Evolutionary conservation across 176 grass and related monocot genomes (phyloP).

Genomic region (Eragrostis nindensis): DNA sequence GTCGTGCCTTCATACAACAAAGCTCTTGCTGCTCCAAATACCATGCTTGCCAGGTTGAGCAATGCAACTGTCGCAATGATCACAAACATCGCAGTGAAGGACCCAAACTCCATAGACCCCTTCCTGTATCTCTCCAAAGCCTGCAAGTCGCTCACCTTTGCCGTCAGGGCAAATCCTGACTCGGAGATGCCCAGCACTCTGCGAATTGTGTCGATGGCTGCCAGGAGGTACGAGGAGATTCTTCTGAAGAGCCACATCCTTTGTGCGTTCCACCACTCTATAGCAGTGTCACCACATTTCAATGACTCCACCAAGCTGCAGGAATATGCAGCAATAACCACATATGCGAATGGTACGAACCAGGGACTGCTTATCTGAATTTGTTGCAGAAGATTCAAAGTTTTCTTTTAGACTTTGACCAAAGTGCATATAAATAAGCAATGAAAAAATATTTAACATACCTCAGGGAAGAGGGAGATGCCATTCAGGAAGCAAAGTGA

Average conservation of each 20-base stretch:
- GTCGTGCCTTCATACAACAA: not conserved
- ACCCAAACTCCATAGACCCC: slow-evolving; percentile 73
- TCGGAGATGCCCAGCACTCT: slow-evolving; percentile 57
- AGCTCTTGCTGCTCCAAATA: slow-evolving; percentile 33
- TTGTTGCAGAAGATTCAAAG: slow-evolving; percentile 19
- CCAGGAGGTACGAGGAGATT: slow-evolving; percentile 61
- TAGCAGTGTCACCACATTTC: slow-evolving; percentile 41
- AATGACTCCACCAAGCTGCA: slow-evolving; percentile 58
- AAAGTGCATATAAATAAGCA: not conserved
- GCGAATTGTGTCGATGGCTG: slow-evolving; percentile 41
- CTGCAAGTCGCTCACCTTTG: slow-evolving; percentile 43
- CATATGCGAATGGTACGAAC: slow-evolving; percentile 63
- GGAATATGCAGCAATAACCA: slow-evolving; percentile 39
- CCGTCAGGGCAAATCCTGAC: slow-evolving; percentile 56
- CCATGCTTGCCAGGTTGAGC: slow-evolving; percentile 60
- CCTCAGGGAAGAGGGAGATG: slow-evolving; percentile 72
- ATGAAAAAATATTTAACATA: slow-evolving; percentile 16
- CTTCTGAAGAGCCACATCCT: slow-evolving; percentile 75
- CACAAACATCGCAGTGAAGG: slow-evolving; percentile 58
- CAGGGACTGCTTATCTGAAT: slow-evolving; percentile 61
- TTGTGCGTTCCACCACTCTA: slow-evolving; percentile 76
- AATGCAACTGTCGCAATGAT: slow-evolving; percentile 55
- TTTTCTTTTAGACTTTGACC: slow-evolving; percentile 15
- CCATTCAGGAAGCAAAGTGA: slow-evolving; percentile 73
- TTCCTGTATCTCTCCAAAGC: slow-evolving; percentile 55